Base-by-base conservation (phyloP, 768 basidiomycete species). In the Mycena floridula region DNA sequence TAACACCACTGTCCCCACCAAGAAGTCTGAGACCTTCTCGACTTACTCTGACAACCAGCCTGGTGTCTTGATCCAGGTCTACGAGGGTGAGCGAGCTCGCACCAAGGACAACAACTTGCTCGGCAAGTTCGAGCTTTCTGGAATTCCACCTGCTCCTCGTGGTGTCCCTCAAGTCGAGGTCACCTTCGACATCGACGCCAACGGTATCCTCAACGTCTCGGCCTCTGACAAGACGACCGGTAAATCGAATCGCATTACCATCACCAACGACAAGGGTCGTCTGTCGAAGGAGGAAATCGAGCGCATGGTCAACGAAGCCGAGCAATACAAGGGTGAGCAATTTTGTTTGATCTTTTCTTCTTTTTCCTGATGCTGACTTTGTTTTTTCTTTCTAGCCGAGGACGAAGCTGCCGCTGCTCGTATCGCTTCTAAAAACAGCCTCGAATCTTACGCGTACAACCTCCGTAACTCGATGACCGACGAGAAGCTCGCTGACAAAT, bases 41-140 rank as follows among this genome's bases (percentile, higher is more conserved):
- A 97, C 95, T 16, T 94, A 95, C 76, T 84, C 93, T 53, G 94
- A 96, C 75, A 96, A 98, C 74, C 93, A 97, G 64, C 93, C 94
- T 45, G 92, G 93, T 76, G 94, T 98, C 37, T 82, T 96, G 59
- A 96, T 98, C 65, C 93, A 96, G 64, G 94, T 97, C 27, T 96
- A 81, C 70, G 95, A 98, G 75, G 95, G 94, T 68, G 93, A 97
- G 66, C 91, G 94, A 75, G 91, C 93, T 25, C 89, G 92, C 60
- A 96, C 94, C 48, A 96, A 94, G 76, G 95, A 97, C 72, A 97
- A 97, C 78, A 96, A 97, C 73, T 65, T 93, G 25, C 89, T 98
- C 61, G 95, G 95, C 63, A 96, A 98, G 70, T 98, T 97, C 66
- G 93, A 97, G 69, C 85, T 98, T 25, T 88, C 89, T 49, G 90